Evolutionary conservation across 2,329 filamentous ascomycete species (phyloP).

Genomic region (Alternaria dauci): DNA sequence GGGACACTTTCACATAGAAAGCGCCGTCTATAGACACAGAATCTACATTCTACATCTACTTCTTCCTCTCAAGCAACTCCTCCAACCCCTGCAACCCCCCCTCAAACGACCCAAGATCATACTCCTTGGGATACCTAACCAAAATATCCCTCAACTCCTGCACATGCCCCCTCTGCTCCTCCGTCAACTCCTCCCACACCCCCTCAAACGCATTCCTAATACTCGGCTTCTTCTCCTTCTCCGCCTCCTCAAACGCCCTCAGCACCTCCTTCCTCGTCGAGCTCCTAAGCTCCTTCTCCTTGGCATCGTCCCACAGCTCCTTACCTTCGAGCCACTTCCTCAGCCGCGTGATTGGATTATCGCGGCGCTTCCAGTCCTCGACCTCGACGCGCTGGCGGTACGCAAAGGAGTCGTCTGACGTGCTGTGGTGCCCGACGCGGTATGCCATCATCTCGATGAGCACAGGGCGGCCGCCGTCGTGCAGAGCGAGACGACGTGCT

Average conservation of each 20-base stretch:
- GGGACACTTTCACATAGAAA: neutral
- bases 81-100: slow-evolving; percentile 73
- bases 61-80: slow-evolving; percentile 35
- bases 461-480: slow-evolving; percentile 81
- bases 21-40: neutral
- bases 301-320: slow-evolving; percentile 82
- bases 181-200: slow-evolving; percentile 87
- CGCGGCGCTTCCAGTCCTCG: slow-evolving; percentile 89
- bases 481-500: slow-evolving; percentile 79
- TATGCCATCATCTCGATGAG: slow-evolving; percentile 97
- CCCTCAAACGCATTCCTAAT: slow-evolving; percentile 81
- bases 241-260: slow-evolving; percentile 82
- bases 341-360: slow-evolving; percentile 85
- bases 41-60: slow-evolving; percentile 14
- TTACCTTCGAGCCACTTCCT: slow-evolving; percentile 90
- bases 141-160: slow-evolving; percentile 77
- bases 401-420: slow-evolving; percentile 94
- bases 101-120: slow-evolving; percentile 80
- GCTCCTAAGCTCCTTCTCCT: slow-evolving; percentile 76
- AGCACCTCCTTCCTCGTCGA: slow-evolving; percentile 77
- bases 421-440: slow-evolving; percentile 97
- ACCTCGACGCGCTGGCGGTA: slow-evolving; percentile 94
- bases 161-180: slow-evolving; percentile 80
- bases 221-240: slow-evolving; percentile 80
- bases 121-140: slow-evolving; percentile 89